Base-by-base conservation (phyloP, 2,329 filamentous ascomycete species). In the Eutypella sp. region DNA sequence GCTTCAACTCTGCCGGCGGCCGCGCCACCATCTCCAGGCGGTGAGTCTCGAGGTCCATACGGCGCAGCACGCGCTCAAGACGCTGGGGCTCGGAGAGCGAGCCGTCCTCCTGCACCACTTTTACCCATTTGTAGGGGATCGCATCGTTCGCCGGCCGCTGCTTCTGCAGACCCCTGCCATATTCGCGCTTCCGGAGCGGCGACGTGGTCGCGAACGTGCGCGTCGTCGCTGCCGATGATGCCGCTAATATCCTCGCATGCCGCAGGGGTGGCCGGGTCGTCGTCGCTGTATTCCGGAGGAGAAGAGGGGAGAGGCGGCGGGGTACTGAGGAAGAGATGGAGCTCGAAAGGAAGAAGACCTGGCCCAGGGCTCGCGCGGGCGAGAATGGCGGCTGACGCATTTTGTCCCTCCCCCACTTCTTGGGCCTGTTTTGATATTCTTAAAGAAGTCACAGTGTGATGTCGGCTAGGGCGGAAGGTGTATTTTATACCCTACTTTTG, bases 71-170 rank as follows among this genome's bases (percentile, higher is more conserved):
- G 16, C 34, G 11, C 8, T 19, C 16, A 1, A n/a, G 39, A n/a
- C 42, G 55, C 47, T 53, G 67, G 58, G 42, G 53, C 10, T 40
- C 41, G 6, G 47, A 47, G 2, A 64, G 54, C 2, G n/a, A 3
- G 34, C 45, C 50, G 2, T 51, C 47, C 10, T 47, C 23, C 2
- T 36, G 40, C 9, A 47, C 49, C 41, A 81, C 62, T 13, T 57
- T 52, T 7, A 66, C 61, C 31, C 66, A 65, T 6, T 51, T 52
- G 57, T 54, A 56, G 1, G 51, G 55, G 42, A 82, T 82, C 41
- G 74, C 70, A 15, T 67, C 53, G 66, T 82, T 69, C 58, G 67
- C 67, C 29, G 67, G 67, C 33, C 53, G 48, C 29, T 55, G 53
- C n/a, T 46, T 56, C 20, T 19, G 24, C 29, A 46, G 23, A n/a